Conservation (phyloP, 2,329 filamentous ascomycete genomes). For the Hypoxylon sp. region DNA sequence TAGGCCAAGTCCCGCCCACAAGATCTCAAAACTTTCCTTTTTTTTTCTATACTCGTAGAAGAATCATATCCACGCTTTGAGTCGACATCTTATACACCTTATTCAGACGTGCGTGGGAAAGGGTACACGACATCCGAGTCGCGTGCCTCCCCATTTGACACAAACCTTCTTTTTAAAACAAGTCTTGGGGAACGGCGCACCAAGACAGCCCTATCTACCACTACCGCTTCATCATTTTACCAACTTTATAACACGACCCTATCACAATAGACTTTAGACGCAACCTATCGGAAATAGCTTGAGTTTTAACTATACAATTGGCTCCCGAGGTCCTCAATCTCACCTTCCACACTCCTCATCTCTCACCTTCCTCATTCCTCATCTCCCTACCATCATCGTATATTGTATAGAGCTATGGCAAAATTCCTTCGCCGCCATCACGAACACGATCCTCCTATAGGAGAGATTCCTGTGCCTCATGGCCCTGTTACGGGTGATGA, state of each 20-base stretch:
- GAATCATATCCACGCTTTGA: slow-evolving; percentile 7
- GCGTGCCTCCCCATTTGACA: slow-evolving; percentile 24
- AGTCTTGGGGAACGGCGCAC: slow-evolving; percentile 24
- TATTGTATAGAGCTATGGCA: slow-evolving; percentile 52
- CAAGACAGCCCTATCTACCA: slow-evolving; percentile 14
- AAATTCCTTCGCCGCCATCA: slow-evolving; percentile 57
- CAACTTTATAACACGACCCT: slow-evolving; percentile 18
- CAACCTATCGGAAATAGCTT: slow-evolving; percentile 28
- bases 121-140: slow-evolving; percentile 17
- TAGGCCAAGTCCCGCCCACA: slow-evolving; percentile 19
- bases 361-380: slow-evolving; percentile 15
- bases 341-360: slow-evolving; percentile 17
- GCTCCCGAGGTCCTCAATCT: slow-evolving; percentile 10
- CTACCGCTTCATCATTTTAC: slow-evolving; percentile 19
- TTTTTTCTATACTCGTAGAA: slow-evolving; percentile 13
- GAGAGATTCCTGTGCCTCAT: slow-evolving; percentile 70
- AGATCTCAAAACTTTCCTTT: background rate
- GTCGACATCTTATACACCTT: slow-evolving; percentile 18
- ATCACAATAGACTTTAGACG: slow-evolving; percentile 30
- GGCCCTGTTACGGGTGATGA: slow-evolving; percentile 65
- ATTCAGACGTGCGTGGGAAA: slow-evolving; percentile 20
- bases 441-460: slow-evolving; percentile 61
- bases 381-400: slow-evolving; percentile 2
- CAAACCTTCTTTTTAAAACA: slow-evolving; percentile 7
- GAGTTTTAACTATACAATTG: slow-evolving; percentile 16